A percentile compares a stretch with the other conserved stretches of the same genome.
These are phyloP conservation scores for Mycena alexandri DNA, from an alignment of 768 basidiomycete species.

Conservation along the genomic window DNA sequence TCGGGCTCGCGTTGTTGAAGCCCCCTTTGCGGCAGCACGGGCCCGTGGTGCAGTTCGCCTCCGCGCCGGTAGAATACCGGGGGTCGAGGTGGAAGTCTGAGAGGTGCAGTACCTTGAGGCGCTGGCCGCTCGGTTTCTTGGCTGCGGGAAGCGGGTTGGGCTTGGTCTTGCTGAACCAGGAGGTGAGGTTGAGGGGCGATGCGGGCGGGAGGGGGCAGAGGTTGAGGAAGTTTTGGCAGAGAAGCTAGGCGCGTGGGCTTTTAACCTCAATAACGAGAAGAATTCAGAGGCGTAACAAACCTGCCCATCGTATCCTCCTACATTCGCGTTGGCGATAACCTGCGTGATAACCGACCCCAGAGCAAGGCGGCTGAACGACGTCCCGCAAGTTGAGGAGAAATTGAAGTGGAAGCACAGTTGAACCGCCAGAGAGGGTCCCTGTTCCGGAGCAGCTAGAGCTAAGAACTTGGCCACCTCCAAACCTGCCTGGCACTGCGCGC, in stretches of 20 bases:
- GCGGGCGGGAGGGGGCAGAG: slow-evolving; percentile 69
- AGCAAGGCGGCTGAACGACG: slow-evolving; percentile 58
- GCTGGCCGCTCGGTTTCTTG: slow-evolving; percentile 71
- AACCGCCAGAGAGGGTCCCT: slow-evolving; percentile 69
- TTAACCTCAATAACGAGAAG: not conserved
- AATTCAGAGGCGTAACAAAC: slow-evolving; percentile 45
- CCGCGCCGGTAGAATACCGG: slow-evolving; percentile 75
- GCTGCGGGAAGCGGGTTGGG: slow-evolving; percentile 73
- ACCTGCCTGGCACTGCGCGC: slow-evolving; percentile 70
- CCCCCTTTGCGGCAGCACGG: slow-evolving; percentile 74
- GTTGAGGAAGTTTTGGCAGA: slow-evolving; percentile 37
- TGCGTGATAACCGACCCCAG: slow-evolving; percentile 77
- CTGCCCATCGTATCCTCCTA: slow-evolving; percentile 81
- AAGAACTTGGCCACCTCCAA: slow-evolving; percentile 77
- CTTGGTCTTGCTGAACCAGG: slow-evolving; percentile 85
- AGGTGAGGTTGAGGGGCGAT: slow-evolving; percentile 69
- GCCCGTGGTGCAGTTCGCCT: slow-evolving; percentile 78
- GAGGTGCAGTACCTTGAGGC: slow-evolving; percentile 80
- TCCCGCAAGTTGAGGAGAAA: slow-evolving; percentile 64
- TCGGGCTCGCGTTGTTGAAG: slow-evolving; percentile 63
- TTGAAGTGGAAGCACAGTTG: slow-evolving; percentile 72
- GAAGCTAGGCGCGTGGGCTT: not conserved
- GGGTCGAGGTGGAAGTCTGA: slow-evolving; percentile 85
- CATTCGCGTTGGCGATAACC: slow-evolving; percentile 77
- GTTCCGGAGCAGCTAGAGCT: slow-evolving; percentile 70